A percentile compares a stretch with the other conserved stretches of the same genome.
Conservation (phyloP, 225 moss, liverwort and hornwort species). For the Bryum argenteum region DNA sequence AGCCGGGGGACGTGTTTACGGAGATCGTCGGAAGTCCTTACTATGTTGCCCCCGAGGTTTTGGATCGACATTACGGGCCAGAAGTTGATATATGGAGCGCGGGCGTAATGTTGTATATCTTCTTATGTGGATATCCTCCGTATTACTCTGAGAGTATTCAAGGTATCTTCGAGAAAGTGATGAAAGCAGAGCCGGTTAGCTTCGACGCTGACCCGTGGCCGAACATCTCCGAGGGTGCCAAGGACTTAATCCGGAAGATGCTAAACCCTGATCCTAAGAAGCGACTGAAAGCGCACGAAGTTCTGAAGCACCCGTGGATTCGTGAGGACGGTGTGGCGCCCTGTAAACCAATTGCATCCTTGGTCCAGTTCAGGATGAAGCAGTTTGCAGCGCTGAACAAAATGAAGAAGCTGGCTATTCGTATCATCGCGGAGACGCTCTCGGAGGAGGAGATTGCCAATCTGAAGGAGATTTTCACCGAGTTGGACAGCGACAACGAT, state of each 20-base stretch:
- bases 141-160: constrained; percentile 78
- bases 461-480: constrained; percentile 71
- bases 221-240: constrained; percentile 73
- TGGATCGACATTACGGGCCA: constrained; percentile 79
- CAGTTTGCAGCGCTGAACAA: constrained; percentile 85
- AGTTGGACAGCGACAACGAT: constrained; percentile 71
- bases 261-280: constrained; percentile 67
- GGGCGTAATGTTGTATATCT: constrained; percentile 78
- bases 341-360: constrained; percentile 59
- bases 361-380: constrained; percentile 70
- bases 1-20: constrained; percentile 72
- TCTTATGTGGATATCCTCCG: constrained; percentile 72
- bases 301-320: constrained; percentile 81
- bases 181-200: constrained; percentile 52
- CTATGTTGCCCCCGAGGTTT: constrained; percentile 82
- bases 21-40: constrained; percentile 86
- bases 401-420: constrained; percentile 75
- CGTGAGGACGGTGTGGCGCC: constrained; percentile 58
- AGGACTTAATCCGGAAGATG: constrained; percentile 78
- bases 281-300: constrained; percentile 69
- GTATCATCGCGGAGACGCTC: constrained; percentile 75
- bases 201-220: constrained; percentile 46
- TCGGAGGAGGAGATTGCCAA: constrained; percentile 75
- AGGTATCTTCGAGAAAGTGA: constrained; percentile 72
- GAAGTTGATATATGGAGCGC: constrained; percentile 91